These are phyloP conservation scores for Penicillium pulvis DNA, from an alignment of 495 filamentous ascomycete genomes.

Conservation along the genomic window DNA sequence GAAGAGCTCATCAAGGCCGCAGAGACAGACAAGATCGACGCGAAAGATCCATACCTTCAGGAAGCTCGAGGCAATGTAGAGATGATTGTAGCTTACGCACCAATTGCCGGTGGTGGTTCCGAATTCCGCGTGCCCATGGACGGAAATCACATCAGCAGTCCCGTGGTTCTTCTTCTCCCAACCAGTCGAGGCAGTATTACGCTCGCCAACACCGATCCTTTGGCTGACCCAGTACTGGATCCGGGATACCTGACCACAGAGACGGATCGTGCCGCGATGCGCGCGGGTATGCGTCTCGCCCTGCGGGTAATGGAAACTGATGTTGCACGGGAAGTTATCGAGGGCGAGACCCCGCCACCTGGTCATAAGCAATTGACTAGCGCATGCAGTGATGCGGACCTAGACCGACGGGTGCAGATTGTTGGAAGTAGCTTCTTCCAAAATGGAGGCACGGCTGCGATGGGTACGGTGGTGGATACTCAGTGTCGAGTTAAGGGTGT, in stretches of 20 bases:
- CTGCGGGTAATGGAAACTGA: background rate
- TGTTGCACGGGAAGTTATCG: background rate
- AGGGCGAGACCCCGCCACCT: background rate
- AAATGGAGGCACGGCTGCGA: constrained; percentile 19
- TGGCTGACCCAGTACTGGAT: background rate
- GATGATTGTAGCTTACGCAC: background rate
- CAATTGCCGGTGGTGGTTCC: background rate
- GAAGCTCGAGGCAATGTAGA: background rate
- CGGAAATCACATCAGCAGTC: background rate
- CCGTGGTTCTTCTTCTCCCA: background rate
- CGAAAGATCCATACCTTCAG: background rate
- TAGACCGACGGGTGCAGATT: constrained; percentile 1
- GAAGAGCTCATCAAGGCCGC: background rate
- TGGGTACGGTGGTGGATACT: constrained; percentile 38
- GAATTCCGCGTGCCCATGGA: background rate
- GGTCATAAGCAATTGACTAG: background rate
- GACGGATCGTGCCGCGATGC: constrained; percentile 1
- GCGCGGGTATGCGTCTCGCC: background rate
- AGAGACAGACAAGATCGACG: background rate
- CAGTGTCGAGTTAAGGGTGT: constrained; percentile 34
- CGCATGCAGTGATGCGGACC: background rate
- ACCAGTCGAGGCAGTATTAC: constrained; percentile 1
- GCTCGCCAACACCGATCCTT: background rate
- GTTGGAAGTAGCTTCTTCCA: background rate
- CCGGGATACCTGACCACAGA: background rate